Evolutionary conservation across 345 rosid genomes (phyloP).

Genomic region (Nasturtium officinale): DNA sequence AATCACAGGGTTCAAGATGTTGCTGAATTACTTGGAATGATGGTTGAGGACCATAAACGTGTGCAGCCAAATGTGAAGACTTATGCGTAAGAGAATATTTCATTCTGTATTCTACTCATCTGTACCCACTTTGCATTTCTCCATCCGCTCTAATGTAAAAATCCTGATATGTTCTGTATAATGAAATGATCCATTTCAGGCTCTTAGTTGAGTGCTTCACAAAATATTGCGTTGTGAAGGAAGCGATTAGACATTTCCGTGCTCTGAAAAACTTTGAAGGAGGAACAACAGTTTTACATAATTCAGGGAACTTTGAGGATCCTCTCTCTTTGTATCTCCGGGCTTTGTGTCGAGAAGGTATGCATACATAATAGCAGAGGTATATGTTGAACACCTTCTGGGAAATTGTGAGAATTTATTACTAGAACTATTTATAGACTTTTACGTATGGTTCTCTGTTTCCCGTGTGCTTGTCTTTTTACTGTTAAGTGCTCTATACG

Average conservation of each 20-base stretch:
- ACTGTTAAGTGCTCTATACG: neutral
- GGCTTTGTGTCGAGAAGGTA: constrained; percentile 97
- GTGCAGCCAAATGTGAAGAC: constrained; percentile 88
- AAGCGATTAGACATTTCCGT: constrained; percentile 96
- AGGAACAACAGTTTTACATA: constrained; percentile 68
- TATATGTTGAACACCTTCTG: neutral
- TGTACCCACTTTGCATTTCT: constrained; percentile 4
- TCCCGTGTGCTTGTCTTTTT: neutral
- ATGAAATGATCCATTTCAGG: constrained; percentile 53
- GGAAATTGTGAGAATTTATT: constrained; percentile 4
- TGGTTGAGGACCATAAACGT: constrained; percentile 94
- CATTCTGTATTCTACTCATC: constrained; percentile 10
- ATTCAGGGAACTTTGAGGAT: constrained; percentile 82
- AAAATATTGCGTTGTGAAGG: constrained; percentile 76
- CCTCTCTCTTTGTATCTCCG: constrained; percentile 95
- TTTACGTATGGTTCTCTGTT: constrained; percentile 8
- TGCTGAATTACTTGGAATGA: constrained; percentile 96
- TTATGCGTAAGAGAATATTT: constrained; percentile 63
- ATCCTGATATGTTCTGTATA: constrained; percentile 11
- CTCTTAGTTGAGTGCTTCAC: constrained; percentile 94
- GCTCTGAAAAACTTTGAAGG: constrained; percentile 83
- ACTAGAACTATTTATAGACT: neutral
- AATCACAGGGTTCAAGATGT: constrained; percentile 86
- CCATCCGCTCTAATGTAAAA: neutral
- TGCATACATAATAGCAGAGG: constrained; percentile 19